Conservation (phyloP, 169 alveolate genomes). For the Ichthyophthirius multifiliis region DNA sequence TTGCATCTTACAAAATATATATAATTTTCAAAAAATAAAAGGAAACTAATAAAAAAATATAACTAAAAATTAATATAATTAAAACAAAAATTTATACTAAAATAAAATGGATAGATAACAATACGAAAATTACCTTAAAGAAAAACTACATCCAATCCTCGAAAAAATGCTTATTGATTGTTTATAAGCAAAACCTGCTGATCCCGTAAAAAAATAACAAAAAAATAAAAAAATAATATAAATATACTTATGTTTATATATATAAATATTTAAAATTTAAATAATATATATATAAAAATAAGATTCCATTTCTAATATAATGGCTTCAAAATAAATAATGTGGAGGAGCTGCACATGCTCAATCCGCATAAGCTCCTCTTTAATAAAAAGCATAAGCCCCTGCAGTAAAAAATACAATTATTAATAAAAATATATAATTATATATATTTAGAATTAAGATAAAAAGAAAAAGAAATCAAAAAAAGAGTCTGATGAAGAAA, state of each 20-base stretch:
- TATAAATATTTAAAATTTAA: neutral
- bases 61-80: no score
- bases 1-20: no score
- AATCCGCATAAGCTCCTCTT: neutral
- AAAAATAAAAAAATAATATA: neutral
- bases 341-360: conserved; percentile 6
- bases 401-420: neutral
- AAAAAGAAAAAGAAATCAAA: neutral
- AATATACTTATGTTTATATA: neutral
- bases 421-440: neutral
- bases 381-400: neutral
- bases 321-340: conserved; percentile 1
- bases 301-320: neutral
- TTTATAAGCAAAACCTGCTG: neutral
- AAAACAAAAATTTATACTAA: no score
- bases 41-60: no score
- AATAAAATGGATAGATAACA: neutral
- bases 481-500: conserved; percentile 13
- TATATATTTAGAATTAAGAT: neutral
- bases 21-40: no score
- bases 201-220: neutral
- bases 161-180: conserved; percentile 14
- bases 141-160: neutral
- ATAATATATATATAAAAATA: neutral
- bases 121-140: neutral